phyloP scores from a whole-genome alignment of 2,329 filamentous ascomycete genomes.

The Arthrobotrys sphaeroides region DNA sequence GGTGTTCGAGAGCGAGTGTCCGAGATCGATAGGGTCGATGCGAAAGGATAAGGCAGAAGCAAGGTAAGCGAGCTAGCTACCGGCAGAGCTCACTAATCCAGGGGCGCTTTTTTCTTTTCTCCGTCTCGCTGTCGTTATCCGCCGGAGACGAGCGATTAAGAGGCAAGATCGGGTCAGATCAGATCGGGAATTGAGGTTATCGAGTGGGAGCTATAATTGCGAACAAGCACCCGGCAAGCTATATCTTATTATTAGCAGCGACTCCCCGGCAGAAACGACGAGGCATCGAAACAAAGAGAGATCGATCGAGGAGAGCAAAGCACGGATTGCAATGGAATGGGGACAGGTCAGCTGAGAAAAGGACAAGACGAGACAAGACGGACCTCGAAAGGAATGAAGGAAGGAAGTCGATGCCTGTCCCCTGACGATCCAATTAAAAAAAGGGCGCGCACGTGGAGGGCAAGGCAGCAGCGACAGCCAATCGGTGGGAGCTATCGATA shows the following conservation, averaged over 20 bases:
- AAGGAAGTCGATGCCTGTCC: not conserved
- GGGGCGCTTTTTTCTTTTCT: not conserved
- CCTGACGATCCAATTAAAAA: slow-evolving; percentile 46
- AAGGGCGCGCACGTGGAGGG: not conserved
- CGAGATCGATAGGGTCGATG: slow-evolving; percentile 15
- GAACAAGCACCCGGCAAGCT: too few relatives aligned
- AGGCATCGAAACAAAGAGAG: not conserved
- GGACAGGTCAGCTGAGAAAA: not conserved
- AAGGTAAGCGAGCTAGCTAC: not conserved
- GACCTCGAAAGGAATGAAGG: not conserved
- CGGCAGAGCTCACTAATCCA: too few relatives aligned
- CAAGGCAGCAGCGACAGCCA: not conserved
- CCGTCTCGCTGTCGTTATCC: not conserved
- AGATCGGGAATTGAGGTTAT: too few relatives aligned
- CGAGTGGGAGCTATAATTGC: not conserved
- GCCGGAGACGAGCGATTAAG: slow-evolving; percentile 6
- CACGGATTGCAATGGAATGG: too few relatives aligned
- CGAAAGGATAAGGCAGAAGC: too few relatives aligned
- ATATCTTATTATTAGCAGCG: slow-evolving; percentile 25
- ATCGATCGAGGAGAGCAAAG: too few relatives aligned
- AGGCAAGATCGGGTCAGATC: not conserved
- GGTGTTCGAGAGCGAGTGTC: slow-evolving; percentile 7
- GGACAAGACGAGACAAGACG: not conserved
- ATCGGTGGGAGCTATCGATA: not conserved
- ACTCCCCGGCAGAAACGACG: not conserved